phyloP scores from a whole-genome alignment of 176 grass and related monocot species.

The barley (Hordeum vulgare) region DNA sequence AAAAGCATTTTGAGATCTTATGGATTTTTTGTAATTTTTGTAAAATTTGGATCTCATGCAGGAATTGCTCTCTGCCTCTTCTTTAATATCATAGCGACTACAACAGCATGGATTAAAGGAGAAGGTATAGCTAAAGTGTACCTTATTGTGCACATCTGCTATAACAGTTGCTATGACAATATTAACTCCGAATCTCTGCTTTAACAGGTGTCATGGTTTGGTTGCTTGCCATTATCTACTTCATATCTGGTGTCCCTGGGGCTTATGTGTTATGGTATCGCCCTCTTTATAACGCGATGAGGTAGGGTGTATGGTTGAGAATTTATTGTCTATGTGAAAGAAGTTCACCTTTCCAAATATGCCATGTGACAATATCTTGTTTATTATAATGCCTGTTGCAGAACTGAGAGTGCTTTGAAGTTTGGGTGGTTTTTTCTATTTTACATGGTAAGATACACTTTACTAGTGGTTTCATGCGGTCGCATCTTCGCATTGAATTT shows the following conservation, averaged over 20 bases:
- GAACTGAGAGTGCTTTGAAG: conserved; percentile 93
- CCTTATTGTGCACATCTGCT: background rate
- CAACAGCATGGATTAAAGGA: conserved; percentile 89
- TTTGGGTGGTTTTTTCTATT: conserved; percentile 99
- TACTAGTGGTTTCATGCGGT: background rate
- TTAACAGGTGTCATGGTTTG: conserved; percentile 78
- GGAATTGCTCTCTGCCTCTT: conserved; percentile 63
- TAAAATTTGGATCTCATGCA: conserved; percentile 28
- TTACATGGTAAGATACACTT: conserved; percentile 59
- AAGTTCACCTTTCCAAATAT: background rate
- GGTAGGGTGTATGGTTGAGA: conserved; percentile 27
- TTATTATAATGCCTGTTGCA: conserved; percentile 27
- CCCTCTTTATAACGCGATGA: conserved; percentile 95
- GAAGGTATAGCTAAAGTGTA: conserved; percentile 51
- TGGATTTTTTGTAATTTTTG: background rate
- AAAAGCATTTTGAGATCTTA: background rate
- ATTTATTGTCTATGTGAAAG: background rate
- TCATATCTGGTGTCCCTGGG: conserved; percentile 87
- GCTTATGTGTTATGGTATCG: conserved; percentile 90
- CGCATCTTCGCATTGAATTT: background rate
- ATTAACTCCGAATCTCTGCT: background rate
- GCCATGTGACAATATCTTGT: background rate
- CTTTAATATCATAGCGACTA: conserved; percentile 87
- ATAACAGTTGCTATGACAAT: background rate
- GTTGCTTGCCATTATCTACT: conserved; percentile 97